Evolutionary conservation across 1,139 yeast genomes (phyloP).

Genomic region (Hansenula sp.): DNA sequence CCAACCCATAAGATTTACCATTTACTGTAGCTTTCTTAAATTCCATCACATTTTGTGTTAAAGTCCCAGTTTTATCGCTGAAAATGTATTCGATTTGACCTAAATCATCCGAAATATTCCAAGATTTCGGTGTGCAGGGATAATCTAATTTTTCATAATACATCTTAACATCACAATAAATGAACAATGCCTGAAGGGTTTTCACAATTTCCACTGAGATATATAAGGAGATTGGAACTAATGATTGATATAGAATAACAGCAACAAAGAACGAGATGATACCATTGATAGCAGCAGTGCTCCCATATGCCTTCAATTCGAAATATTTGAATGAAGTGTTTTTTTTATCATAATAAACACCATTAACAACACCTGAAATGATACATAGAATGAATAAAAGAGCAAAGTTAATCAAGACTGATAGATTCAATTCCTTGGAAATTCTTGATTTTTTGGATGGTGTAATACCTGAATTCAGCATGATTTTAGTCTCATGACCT

Average conservation of each 20-base stretch:
- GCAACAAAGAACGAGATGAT: slow-evolving; percentile 84
- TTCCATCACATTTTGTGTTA: slow-evolving; percentile 96
- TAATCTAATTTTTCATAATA: slow-evolving; percentile 82
- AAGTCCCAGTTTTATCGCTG: slow-evolving; percentile 94
- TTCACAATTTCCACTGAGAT: slow-evolving; percentile 94
- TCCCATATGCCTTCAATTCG: slow-evolving; percentile 60
- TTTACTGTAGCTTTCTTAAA: slow-evolving; percentile 88
- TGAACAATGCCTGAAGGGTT: slow-evolving; percentile 90
- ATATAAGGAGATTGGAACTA: slow-evolving; percentile 93
- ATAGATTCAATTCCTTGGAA: slow-evolving; percentile 75
- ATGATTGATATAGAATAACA: slow-evolving; percentile 80
- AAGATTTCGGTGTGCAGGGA: slow-evolving; percentile 94
- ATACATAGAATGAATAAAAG: slow-evolving; percentile 77
- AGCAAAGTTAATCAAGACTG: slow-evolving; percentile 75
- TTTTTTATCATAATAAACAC: slow-evolving; percentile 56
- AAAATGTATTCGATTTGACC: slow-evolving; percentile 96
- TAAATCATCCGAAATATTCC: slow-evolving; percentile 96
- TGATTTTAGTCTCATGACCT: slow-evolving; percentile 89
- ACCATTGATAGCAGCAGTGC: slow-evolving; percentile 73
- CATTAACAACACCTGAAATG: slow-evolving; percentile 78
- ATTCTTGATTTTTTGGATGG: slow-evolving; percentile 88
- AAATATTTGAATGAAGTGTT: slow-evolving; percentile 61
- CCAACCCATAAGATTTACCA: slow-evolving; percentile 84
- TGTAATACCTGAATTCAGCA: slow-evolving; percentile 90
- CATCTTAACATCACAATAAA: slow-evolving; percentile 83